Base-by-base conservation (phyloP, 176 grass and related monocot genomes). In the Paspalum notatum region DNA sequence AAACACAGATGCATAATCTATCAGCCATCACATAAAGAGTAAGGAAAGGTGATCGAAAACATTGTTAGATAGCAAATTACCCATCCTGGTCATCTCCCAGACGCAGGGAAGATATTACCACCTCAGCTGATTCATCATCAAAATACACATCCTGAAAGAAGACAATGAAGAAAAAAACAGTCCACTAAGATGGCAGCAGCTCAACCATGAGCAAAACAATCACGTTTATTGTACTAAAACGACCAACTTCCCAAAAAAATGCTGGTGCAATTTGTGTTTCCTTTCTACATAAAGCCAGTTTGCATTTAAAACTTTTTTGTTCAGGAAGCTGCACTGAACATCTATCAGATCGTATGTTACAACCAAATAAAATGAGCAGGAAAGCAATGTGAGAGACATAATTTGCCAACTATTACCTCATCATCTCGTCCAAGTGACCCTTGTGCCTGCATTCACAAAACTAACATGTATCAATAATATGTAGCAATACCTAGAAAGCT, bases 121-220 rank as follows among this genome's bases (percentile, higher is more conserved):
- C 93, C 74, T 99, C 93, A 64, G 93, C 97, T 80, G 91, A 95
- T 77, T 99, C 93, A 21, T 99, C 90, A 90, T 95, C 91, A 75
- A 96, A 99, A 77, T 99, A 99, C 82, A 95, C 97, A 86, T 99
- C 97, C 97, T 99, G 82, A 71, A 70, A 64, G 12, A 69, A 64
- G 16, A 69, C 40, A 39, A 56, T 32, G 15, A 10, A 72, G 46
- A 77, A 24, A 77, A 24, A 59, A 66, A 39, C 46, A 74, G 41
- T 63, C n/a, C 14, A 65, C 13, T 80, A 57, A 83, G 18, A 78
- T 45, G 44, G 12, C 26, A 79, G 66, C 62, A 62, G 32, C 44
- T 78, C 44, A 77, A 69, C 61, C 10, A 0, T 15, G 12, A 59
- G 26, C 37, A 80, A 84, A 77, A 72, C 1, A 62, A 53, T 16